Percentiles rank a stretch among this genome's conserved stretches.
Conservation (phyloP, 768 basidiomycete species). For the Omphalotus guepiniiformis region DNA sequence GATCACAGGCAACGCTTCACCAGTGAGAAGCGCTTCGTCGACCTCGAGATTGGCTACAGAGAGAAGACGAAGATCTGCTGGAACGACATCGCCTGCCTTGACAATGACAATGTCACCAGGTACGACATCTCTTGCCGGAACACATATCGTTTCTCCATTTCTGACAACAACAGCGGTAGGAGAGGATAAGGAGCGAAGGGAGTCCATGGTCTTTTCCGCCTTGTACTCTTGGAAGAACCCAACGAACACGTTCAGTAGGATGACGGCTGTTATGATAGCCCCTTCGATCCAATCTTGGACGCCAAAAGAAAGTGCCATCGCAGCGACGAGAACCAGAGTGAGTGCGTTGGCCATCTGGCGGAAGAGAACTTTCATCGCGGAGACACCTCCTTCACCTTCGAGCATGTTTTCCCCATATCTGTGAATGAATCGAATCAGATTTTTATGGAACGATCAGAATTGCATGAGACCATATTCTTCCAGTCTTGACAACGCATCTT, state of each 20-base stretch:
- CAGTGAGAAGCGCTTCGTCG: slow-evolving; percentile 46
- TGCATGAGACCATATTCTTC: background rate
- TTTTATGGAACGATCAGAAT: background rate
- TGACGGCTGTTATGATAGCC: slow-evolving; percentile 44
- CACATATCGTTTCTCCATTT: background rate
- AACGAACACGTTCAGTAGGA: slow-evolving; percentile 35
- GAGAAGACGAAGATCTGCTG: slow-evolving; percentile 52
- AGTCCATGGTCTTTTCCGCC: slow-evolving; percentile 49
- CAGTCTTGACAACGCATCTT: background rate
- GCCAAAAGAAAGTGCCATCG: slow-evolving; percentile 50
- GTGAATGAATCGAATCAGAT: background rate
- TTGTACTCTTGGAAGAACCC: slow-evolving; percentile 46
- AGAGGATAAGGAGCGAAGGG: slow-evolving; percentile 41
- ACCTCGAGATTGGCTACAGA: slow-evolving; percentile 40
- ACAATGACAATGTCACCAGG: slow-evolving; percentile 52
- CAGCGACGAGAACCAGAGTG: slow-evolving; percentile 24
- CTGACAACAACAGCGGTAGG: slow-evolving; percentile 31
- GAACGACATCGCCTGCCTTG: slow-evolving; percentile 50
- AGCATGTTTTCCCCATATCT: slow-evolving; percentile 30
- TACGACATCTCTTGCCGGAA: slow-evolving; percentile 46
- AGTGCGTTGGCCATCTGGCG: slow-evolving; percentile 41
- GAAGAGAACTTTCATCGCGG: slow-evolving; percentile 28
- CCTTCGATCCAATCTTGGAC: slow-evolving; percentile 51
- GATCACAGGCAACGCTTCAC: slow-evolving; percentile 19
- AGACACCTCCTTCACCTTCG: slow-evolving; percentile 29